Evolutionary conservation across 345 rosid species (phyloP).

Genomic region (Acer saccharum): DNA sequence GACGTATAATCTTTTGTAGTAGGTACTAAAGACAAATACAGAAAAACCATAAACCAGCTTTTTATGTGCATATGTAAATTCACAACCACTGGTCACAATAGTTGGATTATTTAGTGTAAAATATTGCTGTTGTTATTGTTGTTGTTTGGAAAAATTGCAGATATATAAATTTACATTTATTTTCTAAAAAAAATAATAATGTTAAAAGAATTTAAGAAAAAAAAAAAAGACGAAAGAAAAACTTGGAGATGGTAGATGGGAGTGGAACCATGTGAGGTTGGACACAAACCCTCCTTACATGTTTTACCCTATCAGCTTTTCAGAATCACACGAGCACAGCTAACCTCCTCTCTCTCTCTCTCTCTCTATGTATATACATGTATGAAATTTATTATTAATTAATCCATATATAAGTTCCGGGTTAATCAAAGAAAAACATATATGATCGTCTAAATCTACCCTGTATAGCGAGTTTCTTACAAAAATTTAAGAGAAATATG

Average conservation of each 20-base stretch:
- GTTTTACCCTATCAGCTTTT: conserved; percentile 21
- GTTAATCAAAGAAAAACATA: no score
- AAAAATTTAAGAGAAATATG: no score
- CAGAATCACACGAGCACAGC: conserved; percentile 39
- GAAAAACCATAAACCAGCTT: no score
- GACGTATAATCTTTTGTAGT: no score
- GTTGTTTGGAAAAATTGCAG: not conserved
- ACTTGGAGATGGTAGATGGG: not conserved
- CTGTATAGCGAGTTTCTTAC: no score
- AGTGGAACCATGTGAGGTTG: conserved; percentile 13
- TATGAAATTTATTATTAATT: not conserved
- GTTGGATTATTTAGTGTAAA: not conserved
- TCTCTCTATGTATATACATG: not conserved
- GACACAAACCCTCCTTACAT: not conserved
- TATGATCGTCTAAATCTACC: no score
- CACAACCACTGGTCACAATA: not conserved
- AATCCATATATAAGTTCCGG: no score
- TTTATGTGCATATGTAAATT: no score
- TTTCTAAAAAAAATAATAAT: no score
- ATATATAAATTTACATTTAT: no score
- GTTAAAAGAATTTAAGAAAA: not conserved
- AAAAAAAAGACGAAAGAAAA: no score
- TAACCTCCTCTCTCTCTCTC: conserved; percentile 23
- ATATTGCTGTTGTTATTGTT: not conserved
- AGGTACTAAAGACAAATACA: no score